phyloP scores from a whole-genome alignment of 345 rosid genomes.

The Trapa bicornis region DNA sequence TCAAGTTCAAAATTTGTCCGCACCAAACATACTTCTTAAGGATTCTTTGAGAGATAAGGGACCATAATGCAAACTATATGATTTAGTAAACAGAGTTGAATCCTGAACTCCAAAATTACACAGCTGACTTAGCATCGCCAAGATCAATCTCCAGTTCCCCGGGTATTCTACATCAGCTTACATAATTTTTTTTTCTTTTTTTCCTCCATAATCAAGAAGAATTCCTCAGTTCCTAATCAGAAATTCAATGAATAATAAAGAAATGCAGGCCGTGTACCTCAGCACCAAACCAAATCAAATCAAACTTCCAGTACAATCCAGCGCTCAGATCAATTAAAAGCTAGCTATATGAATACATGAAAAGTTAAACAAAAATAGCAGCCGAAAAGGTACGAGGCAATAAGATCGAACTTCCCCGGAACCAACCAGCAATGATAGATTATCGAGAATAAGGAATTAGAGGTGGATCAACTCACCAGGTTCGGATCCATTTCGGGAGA shows the following conservation, averaged over 20 bases:
- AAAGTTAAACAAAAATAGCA: background rate
- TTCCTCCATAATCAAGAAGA: background rate
- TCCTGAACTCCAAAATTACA: background rate
- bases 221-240: background rate
- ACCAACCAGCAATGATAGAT: background rate
- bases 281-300: background rate
- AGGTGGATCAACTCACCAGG: slow-evolving; percentile 22
- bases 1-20: background rate
- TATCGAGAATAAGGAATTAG: background rate
- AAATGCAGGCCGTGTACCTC: background rate
- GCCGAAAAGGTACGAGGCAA: background rate
- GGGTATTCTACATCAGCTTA: background rate
- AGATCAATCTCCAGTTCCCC: background rate
- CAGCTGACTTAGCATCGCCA: background rate
- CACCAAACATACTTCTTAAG: background rate
- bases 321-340: background rate
- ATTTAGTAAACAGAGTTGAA: background rate
- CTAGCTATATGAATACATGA: background rate
- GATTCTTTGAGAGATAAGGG: background rate
- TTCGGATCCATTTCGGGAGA: slow-evolving; percentile 25
- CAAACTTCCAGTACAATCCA: background rate
- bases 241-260: background rate
- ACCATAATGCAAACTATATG: background rate
- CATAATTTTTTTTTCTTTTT: background rate
- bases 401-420: background rate